Percentiles rank a stretch among this genome's conserved stretches.
Conservation (phyloP, 345 rosid species). For the Ceriops tagal region DNA sequence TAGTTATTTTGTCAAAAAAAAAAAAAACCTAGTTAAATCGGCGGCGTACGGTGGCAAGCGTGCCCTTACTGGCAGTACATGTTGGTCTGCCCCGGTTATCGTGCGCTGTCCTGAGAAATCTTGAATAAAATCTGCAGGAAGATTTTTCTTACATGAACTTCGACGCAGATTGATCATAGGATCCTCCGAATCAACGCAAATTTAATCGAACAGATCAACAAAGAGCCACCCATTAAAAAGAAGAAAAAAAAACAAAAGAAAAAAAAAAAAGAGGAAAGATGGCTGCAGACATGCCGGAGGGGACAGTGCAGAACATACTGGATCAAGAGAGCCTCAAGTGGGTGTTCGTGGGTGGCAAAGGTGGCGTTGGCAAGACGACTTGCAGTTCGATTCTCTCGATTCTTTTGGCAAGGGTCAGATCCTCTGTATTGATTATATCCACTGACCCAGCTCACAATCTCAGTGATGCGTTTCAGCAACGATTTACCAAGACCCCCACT, state of each 20-base stretch:
- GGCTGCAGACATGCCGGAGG: slow-evolving; percentile 54
- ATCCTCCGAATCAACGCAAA: no score
- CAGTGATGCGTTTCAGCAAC: slow-evolving; percentile 97
- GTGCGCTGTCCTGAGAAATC: slow-evolving; percentile 5
- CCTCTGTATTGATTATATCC: slow-evolving; percentile 95
- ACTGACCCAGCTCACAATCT: slow-evolving; percentile 99
- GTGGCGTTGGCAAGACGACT: slow-evolving; percentile 97
- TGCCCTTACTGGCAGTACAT: background rate
- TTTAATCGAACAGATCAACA: no score
- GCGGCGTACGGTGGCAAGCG: no score
- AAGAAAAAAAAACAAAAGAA: no score
- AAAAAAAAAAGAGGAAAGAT: background rate
- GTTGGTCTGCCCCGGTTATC: background rate
- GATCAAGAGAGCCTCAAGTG: slow-evolving; percentile 88
- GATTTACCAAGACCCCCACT: slow-evolving; percentile 85
- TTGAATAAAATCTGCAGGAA: background rate
- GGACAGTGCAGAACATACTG: slow-evolving; percentile 66
- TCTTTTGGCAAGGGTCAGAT: slow-evolving; percentile 70
- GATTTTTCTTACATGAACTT: no score
- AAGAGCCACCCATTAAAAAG: no score
- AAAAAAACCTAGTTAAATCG: no score
- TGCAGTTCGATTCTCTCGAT: slow-evolving; percentile 90
- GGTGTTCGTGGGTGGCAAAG: slow-evolving; percentile 99
- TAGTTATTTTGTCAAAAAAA: no score
- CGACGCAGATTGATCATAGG: no score